These are phyloP conservation scores for Colletotrichum noveboracense DNA, from an alignment of 2,329 filamentous ascomycete genomes.

Conservation along the genomic window DNA sequence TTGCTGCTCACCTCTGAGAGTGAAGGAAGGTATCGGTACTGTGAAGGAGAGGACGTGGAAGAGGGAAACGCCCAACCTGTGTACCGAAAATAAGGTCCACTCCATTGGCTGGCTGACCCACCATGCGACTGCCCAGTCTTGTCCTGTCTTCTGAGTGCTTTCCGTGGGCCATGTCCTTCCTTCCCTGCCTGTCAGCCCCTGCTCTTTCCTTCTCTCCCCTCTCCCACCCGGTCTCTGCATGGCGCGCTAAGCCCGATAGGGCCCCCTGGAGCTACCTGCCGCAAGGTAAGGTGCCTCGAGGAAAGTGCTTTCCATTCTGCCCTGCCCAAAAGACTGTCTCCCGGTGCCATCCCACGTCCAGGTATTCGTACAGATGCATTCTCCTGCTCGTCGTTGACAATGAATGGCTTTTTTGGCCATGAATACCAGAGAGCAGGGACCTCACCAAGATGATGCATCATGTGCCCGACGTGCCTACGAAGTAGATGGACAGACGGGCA, in stretches of 20 bases:
- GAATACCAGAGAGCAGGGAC: neutral
- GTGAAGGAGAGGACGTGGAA: neutral
- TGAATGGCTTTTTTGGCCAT: neutral
- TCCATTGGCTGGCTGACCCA: neutral
- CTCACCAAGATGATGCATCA: neutral
- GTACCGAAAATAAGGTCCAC: neutral
- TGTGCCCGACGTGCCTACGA: neutral
- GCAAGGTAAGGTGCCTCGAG: neutral
- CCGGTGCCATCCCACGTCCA: neutral
- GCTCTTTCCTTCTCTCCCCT: neutral
- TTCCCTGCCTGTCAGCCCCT: neutral
- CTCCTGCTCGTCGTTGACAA: neutral
- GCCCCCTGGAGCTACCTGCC: neutral
- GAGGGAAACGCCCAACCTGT: neutral
- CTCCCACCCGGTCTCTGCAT: neutral
- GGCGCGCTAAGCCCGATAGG: neutral
- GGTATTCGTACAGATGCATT: neutral
- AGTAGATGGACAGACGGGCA: neutral
- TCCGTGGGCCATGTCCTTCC: neutral
- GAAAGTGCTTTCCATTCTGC: neutral
- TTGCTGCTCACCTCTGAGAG: neutral
- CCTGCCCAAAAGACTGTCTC: neutral
- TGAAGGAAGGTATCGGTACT: neutral
- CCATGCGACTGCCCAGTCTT: neutral
- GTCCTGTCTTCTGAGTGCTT: neutral